Conservation (phyloP, 2,329 filamentous ascomycete species). For the Colletotrichum chrysophilum region DNA sequence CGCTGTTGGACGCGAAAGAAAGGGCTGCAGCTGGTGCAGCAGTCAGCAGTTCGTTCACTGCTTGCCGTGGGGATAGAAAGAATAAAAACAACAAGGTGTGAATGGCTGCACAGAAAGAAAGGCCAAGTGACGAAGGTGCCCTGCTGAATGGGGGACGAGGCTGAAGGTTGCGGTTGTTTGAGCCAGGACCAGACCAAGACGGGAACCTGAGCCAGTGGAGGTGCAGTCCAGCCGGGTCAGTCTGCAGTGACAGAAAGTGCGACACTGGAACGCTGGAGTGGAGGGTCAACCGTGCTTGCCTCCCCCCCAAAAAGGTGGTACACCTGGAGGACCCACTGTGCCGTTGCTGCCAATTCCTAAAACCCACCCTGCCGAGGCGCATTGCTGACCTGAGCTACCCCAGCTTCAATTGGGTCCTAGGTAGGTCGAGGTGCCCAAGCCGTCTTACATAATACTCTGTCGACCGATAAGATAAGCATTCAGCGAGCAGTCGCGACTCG, state of each 20-base stretch:
- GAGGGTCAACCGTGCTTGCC: constrained; percentile 6
- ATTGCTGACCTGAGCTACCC: background rate
- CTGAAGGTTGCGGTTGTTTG: constrained; percentile 3
- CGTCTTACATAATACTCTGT: background rate
- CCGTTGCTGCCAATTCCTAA: background rate
- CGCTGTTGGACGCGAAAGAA: background rate
- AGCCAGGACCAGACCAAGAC: background rate
- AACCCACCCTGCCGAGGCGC: background rate
- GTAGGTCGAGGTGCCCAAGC: background rate
- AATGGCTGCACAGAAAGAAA: background rate
- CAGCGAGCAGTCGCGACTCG: background rate
- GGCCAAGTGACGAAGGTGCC: background rate
- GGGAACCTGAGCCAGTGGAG: background rate
- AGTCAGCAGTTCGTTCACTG: background rate
- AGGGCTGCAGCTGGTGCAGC: background rate
- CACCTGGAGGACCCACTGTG: background rate
- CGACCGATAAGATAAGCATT: background rate
- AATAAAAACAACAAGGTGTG: background rate
- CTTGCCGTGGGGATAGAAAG: background rate
- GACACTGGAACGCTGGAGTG: constrained; percentile 2
- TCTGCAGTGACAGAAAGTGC: constrained; percentile 21
- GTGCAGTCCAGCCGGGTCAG: background rate
- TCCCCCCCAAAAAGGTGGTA: background rate
- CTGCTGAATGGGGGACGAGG: background rate
- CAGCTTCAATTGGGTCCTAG: background rate